Evolutionary conservation across 495 filamentous ascomycete genomes (phyloP).

Genomic region (Penicillium chermesinum): DNA sequence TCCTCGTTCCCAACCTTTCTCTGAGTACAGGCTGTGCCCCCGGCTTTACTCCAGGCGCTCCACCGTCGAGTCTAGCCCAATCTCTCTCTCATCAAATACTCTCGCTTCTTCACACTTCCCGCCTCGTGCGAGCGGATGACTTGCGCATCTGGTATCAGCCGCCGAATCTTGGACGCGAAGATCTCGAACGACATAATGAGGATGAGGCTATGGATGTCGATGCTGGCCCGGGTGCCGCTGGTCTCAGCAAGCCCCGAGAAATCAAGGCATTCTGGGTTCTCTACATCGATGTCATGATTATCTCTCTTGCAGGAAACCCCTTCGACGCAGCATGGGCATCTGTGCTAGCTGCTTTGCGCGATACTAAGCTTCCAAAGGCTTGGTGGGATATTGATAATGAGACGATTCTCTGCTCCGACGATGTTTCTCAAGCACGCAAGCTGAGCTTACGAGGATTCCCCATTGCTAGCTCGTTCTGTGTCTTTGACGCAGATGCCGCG

Average conservation of each 20-base stretch:
- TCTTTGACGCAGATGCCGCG: conserved; percentile 64
- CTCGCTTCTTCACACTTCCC: conserved; percentile 62
- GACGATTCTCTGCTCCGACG: conserved; percentile 67
- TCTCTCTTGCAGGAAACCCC: conserved; percentile 84
- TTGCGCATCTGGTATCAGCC: conserved; percentile 65
- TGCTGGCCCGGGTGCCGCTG: conserved; percentile 6
- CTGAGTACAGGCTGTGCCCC: conserved; percentile 84
- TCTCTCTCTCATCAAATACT: conserved; percentile 72
- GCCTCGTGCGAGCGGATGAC: conserved; percentile 55
- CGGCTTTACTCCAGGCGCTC: conserved; percentile 73
- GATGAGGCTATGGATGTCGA: conserved; percentile 44
- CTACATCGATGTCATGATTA: conserved; percentile 86
- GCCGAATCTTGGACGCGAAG: conserved; percentile 35
- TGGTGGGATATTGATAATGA: conserved; percentile 83
- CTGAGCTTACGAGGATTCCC: conserved; percentile 57
- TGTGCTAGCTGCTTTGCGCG: conserved; percentile 71
- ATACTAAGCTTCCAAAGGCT: conserved; percentile 73
- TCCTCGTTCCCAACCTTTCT: conserved; percentile 91
- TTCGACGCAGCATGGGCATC: conserved; percentile 88
- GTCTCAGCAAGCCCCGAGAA: conserved; percentile 31
- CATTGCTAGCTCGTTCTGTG: conserved; percentile 64
- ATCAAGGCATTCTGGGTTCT: conserved; percentile 88
- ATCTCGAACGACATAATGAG: conserved; percentile 34
- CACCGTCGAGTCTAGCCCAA: conserved; percentile 77
- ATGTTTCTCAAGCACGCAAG: conserved; percentile 39